A percentile compares a stretch with the other conserved stretches of the same genome.
Conservation (phyloP, 306 rosid species). For the Lathyrus sativus region DNA sequence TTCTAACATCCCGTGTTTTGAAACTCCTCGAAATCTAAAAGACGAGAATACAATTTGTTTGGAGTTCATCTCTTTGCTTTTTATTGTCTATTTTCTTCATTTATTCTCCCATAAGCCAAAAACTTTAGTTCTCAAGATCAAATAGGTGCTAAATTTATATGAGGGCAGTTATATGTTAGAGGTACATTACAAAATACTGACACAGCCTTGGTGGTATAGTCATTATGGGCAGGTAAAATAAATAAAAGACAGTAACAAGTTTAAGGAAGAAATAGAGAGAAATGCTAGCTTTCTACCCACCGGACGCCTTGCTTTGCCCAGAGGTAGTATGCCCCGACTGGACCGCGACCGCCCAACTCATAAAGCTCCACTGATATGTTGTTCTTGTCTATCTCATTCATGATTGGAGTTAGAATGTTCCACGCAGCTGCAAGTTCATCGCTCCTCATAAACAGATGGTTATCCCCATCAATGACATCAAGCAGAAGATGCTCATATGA, state of each 20-base stretch:
- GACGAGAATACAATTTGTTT: too few relatives aligned
- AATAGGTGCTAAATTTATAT: too few relatives aligned
- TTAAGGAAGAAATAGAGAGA: neutral
- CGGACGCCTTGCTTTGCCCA: constrained; percentile 86
- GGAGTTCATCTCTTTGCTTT: too few relatives aligned
- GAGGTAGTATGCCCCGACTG: constrained; percentile 81
- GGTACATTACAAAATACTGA: constrained; percentile 10
- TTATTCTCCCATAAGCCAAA: too few relatives aligned
- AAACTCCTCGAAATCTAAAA: too few relatives aligned
- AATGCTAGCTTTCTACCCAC: constrained; percentile 70
- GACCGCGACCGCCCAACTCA: constrained; percentile 83
- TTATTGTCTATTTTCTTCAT: too few relatives aligned
- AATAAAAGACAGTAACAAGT: constrained; percentile 14
- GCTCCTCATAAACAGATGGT: constrained; percentile 83
- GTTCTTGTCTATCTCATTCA: constrained; percentile 73
- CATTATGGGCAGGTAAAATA: neutral
- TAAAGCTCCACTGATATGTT: constrained; percentile 72
- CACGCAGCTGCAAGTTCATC: constrained; percentile 83
- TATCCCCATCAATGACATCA: constrained; percentile 79
- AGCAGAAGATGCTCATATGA: constrained; percentile 91
- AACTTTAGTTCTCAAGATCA: too few relatives aligned
- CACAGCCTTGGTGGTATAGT: neutral
- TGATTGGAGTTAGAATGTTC: constrained; percentile 74
- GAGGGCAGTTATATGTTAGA: too few relatives aligned
- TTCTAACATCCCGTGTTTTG: too few relatives aligned